Conservation (phyloP, 129 eudicot species). For the Mikania micrantha region DNA sequence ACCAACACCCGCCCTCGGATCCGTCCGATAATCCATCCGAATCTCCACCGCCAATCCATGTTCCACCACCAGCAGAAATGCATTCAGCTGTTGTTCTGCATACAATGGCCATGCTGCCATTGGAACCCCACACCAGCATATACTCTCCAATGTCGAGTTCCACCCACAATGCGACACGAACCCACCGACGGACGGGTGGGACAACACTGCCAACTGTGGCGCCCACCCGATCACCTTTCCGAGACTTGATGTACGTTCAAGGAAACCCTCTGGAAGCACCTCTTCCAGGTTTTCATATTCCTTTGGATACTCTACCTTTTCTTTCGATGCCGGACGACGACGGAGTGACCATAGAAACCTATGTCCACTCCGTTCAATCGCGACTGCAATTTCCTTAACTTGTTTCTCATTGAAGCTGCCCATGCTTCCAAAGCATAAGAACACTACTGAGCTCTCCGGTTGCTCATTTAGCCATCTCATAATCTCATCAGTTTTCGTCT, state of each 20-base stretch:
- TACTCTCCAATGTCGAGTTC: constrained; percentile 1
- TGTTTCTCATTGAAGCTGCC: constrained; percentile 5
- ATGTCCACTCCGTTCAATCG: neutral
- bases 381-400: neutral
- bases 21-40: neutral
- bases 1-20: neutral
- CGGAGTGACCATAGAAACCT: constrained; percentile 3
- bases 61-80: constrained; percentile 28
- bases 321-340: neutral
- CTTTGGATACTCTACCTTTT: neutral
- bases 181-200: neutral
- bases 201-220: neutral
- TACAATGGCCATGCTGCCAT: neutral
- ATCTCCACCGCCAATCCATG: constrained; percentile 29
- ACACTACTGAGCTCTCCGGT: neutral
- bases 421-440: neutral
- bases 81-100: constrained; percentile 22
- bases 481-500: neutral
- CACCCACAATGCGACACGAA: constrained; percentile 1
- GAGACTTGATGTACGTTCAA: neutral
- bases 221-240: constrained; percentile 9
- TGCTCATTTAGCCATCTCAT: neutral
- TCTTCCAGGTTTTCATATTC: neutral
- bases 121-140: constrained; percentile 2
- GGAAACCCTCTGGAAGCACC: neutral